Conservation (phyloP, 2,329 filamentous ascomycete genomes). For the Lecanosticta acicola region DNA sequence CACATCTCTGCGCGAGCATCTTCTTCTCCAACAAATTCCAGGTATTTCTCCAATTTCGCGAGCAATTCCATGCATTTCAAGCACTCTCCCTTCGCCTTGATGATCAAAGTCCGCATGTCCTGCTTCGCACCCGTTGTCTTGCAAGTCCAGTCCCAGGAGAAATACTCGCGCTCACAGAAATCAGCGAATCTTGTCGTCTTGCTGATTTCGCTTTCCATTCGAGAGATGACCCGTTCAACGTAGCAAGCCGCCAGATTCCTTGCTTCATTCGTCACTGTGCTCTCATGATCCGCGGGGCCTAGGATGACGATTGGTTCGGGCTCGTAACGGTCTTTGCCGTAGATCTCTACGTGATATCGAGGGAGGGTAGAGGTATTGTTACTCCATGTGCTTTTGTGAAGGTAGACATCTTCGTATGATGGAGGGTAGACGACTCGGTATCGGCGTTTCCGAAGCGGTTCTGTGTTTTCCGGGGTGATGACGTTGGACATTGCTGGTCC, state of each 20-base stretch:
- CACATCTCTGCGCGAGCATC: slow-evolving; percentile 5
- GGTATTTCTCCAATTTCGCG: slow-evolving; percentile 12
- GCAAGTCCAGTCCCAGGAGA: slow-evolving; percentile 18
- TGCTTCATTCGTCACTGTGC: slow-evolving; percentile 5
- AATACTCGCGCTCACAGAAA: slow-evolving; percentile 19
- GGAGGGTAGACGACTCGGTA: slow-evolving; percentile 18
- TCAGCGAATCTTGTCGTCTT: slow-evolving; percentile 11
- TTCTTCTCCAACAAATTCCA: slow-evolving; percentile 12
- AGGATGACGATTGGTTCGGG: slow-evolving; percentile 19
- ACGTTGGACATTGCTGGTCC: slow-evolving; percentile 20
- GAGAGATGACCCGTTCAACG: slow-evolving; percentile 10
- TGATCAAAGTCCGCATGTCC: slow-evolving; percentile 17
- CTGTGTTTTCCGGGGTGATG: slow-evolving; percentile 10
- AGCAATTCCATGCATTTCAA: slow-evolving; percentile 7
- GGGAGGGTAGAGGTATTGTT: slow-evolving; percentile 11
- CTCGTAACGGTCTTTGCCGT: slow-evolving; percentile 15
- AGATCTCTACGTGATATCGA: slow-evolving; percentile 14
- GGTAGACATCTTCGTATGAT: slow-evolving; percentile 21
- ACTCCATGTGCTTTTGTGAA: slow-evolving; percentile 18
- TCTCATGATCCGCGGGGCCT: slow-evolving; percentile 11
- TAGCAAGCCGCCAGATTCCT: slow-evolving; percentile 8
- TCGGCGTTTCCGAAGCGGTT: slow-evolving; percentile 14
- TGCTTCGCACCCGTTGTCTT: slow-evolving; percentile 15
- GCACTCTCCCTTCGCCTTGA: slow-evolving; percentile 10
- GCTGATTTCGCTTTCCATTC: slow-evolving; percentile 12